Evolutionary conservation across 2,329 filamentous ascomycete genomes (phyloP).

Genomic region (Arachnopeziza araneosa): DNA sequence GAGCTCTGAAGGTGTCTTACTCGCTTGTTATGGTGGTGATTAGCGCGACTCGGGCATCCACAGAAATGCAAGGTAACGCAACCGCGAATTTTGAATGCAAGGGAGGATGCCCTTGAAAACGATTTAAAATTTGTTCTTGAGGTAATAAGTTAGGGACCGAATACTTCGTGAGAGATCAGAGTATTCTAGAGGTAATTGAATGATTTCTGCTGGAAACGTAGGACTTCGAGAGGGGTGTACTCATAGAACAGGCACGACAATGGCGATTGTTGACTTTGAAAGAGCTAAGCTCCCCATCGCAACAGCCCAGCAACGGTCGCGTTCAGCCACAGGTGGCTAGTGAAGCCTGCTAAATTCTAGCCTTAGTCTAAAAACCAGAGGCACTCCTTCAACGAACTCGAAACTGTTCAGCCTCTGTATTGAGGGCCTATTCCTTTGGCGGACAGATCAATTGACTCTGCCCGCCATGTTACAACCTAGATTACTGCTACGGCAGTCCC

Average conservation of each 20-base stretch:
- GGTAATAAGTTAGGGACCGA: background rate
- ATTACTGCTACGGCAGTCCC: conserved; percentile 44
- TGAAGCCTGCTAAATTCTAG: background rate
- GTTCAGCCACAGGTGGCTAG: background rate
- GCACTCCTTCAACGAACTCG: background rate
- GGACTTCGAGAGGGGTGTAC: background rate
- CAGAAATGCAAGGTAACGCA: conserved; percentile 4
- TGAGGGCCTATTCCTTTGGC: background rate
- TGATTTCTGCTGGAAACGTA: background rate
- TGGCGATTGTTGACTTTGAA: background rate
- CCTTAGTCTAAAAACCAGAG: background rate
- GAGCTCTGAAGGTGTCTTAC: conserved; percentile 13
- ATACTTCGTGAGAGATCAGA: background rate
- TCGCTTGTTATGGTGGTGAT: conserved; percentile 20
- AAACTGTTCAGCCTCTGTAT: background rate
- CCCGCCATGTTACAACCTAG: conserved; percentile 59
- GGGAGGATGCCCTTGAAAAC: background rate
- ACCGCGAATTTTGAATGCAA: conserved; percentile 9
- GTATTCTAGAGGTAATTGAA: background rate
- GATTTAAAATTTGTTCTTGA: background rate
- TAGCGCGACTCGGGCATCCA: conserved; percentile 11
- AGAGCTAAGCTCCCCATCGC: background rate
- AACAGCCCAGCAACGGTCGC: conserved; percentile 1
- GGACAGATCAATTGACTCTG: conserved; percentile 19
- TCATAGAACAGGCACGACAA: background rate